phyloP scores from a whole-genome alignment of 202 grass and related monocot species.

The Setaria italica region DNA sequence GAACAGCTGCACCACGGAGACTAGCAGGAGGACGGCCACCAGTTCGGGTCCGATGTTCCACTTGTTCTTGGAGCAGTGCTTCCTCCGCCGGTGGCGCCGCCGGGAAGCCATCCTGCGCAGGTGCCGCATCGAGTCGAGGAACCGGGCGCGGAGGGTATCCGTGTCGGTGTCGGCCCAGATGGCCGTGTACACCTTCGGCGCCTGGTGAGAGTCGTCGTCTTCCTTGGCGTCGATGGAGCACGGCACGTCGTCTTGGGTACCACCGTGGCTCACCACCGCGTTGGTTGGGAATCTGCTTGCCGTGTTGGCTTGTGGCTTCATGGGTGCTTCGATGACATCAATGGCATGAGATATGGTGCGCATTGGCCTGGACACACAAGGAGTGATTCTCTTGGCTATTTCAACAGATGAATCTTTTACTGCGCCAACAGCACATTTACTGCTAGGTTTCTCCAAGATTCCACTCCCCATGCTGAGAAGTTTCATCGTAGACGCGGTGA shows the following conservation, averaged over 20 bases:
- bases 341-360: background rate
- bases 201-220: slow-evolving; percentile 10
- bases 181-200: slow-evolving; percentile 52
- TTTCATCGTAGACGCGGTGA: slow-evolving; percentile 6
- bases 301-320: slow-evolving; percentile 10
- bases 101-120: slow-evolving; percentile 44
- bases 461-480: slow-evolving; percentile 13
- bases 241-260: background rate
- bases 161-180: slow-evolving; percentile 54
- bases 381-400: background rate
- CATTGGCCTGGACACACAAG: background rate
- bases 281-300: background rate
- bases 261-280: background rate
- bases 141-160: slow-evolving; percentile 42
- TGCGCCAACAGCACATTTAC: background rate
- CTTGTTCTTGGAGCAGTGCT: background rate
- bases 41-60: slow-evolving; percentile 30
- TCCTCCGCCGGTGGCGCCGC: slow-evolving; percentile 42
- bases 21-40: slow-evolving; percentile 47
- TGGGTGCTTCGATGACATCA: slow-evolving; percentile 17
- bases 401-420: background rate
- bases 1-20: slow-evolving; percentile 62
- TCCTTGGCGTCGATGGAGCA: slow-evolving; percentile 21
- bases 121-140: slow-evolving; percentile 46
- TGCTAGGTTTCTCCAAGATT: background rate